These are phyloP conservation scores for Seiridium unicorne DNA, from an alignment of 2,329 filamentous ascomycete genomes.

Conservation along the genomic window DNA sequence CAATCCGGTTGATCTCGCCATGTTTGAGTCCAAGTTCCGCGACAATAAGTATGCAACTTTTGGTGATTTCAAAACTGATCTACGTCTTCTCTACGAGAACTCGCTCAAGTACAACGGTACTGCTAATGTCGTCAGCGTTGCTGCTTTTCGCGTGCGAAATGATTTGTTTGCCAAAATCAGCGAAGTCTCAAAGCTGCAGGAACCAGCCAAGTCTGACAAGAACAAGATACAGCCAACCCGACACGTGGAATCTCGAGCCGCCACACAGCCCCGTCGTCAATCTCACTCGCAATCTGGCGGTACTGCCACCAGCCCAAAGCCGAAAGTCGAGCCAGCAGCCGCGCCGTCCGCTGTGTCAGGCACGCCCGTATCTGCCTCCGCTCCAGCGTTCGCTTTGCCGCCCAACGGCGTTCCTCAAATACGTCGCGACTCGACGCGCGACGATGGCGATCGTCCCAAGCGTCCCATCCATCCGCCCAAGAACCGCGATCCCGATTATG, in stretches of 20 bases:
- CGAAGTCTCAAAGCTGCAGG: conserved; percentile 41
- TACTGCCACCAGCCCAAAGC: conserved; percentile 30
- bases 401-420: conserved; percentile 78
- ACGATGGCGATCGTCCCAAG: conserved; percentile 79
- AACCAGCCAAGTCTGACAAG: conserved; percentile 63
- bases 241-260: conserved; percentile 42
- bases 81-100: conserved; percentile 78
- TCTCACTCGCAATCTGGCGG: conserved; percentile 12
- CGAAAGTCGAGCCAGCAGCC: conserved; percentile 25
- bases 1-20: conserved; percentile 79
- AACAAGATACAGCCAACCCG: conserved; percentile 44
- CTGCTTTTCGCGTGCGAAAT: conserved; percentile 55
- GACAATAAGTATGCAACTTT: conserved; percentile 66
- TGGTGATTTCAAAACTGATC: conserved; percentile 71
- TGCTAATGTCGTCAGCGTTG: conserved; percentile 67
- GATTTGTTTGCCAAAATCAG: conserved; percentile 46
- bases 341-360: conserved; percentile 23
- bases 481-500: conserved; percentile 87
- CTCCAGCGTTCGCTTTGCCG: conserved; percentile 70
- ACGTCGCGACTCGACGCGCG: conserved; percentile 77
- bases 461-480: conserved; percentile 91
- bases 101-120: conserved; percentile 79
- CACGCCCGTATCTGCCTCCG: conserved; percentile 37
- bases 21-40: conserved; percentile 79
- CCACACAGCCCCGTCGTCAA: conserved; percentile 29